Percentiles rank a stretch among this genome's conserved stretches.
These are phyloP conservation scores for Ceratobasidium sp. DNA, from an alignment of 1,284 basidiomycete genomes.

Conservation along the genomic window DNA sequence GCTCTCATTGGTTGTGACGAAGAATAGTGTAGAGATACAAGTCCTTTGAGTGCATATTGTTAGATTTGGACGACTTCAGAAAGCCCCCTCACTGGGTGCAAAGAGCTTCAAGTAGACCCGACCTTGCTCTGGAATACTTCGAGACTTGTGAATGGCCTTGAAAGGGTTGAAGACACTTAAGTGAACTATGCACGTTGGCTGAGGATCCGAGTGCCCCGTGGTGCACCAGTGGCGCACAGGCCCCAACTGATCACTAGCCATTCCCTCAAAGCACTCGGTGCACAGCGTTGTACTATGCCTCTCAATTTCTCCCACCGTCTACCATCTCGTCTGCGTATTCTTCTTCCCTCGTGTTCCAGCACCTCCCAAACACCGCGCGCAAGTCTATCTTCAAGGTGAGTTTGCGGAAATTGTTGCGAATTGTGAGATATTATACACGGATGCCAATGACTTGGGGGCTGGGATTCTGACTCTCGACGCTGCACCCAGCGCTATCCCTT, in stretches of 20 bases:
- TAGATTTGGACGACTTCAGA: no score
- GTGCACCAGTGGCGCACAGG: slow-evolving; percentile 32
- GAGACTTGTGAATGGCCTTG: no score
- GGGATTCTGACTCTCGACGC: slow-evolving; percentile 40
- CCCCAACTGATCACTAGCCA: slow-evolving; percentile 22
- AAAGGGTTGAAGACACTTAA: neutral
- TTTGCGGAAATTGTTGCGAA: slow-evolving; percentile 14
- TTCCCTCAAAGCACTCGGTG: slow-evolving; percentile 35
- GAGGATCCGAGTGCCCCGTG: slow-evolving; percentile 21
- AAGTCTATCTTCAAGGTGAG: slow-evolving; percentile 29
- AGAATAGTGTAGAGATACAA: no score
- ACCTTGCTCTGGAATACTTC: no score
- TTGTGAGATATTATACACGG: slow-evolving; percentile 16
- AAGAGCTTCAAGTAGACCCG: no score
- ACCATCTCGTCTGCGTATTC: slow-evolving; percentile 39
- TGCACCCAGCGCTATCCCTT: slow-evolving; percentile 22
- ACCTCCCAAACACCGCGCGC: neutral
- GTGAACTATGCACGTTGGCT: neutral
- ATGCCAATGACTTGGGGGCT: slow-evolving; percentile 25
- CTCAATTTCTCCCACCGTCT: slow-evolving; percentile 41
- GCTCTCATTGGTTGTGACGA: no score
- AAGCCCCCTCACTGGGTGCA: no score
- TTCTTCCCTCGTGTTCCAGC: slow-evolving; percentile 26
- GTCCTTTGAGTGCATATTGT: no score
- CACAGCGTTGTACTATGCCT: slow-evolving; percentile 22